Evolutionary conservation across 2,329 filamentous ascomycete genomes (phyloP).

Genomic region (Myriosclerotinia scirpicola): DNA sequence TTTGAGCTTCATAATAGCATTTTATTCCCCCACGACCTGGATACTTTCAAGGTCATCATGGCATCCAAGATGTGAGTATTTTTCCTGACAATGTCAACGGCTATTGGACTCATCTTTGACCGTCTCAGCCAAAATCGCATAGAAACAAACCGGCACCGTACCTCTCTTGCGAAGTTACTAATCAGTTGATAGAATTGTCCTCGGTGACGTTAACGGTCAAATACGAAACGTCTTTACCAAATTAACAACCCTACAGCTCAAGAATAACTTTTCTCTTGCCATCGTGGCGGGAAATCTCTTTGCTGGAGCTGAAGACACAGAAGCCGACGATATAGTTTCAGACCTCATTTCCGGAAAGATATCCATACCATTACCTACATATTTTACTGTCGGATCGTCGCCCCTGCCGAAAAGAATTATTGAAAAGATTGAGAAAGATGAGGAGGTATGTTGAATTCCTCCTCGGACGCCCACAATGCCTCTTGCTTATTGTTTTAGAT

Average conservation of each 20-base stretch:
- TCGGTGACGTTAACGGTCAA: conserved; percentile 80
- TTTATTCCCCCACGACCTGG: neutral
- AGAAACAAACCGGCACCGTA: neutral
- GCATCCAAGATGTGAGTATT: conserved; percentile 27
- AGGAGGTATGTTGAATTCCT: conserved; percentile 47
- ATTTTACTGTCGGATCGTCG: conserved; percentile 79
- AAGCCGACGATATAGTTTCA: conserved; percentile 58
- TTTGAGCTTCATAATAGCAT: neutral
- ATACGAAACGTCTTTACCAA: conserved; percentile 77
- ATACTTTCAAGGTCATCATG: neutral
- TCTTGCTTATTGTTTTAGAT: conserved; percentile 48
- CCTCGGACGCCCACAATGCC: conserved; percentile 14
- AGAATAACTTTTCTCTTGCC: conserved; percentile 85
- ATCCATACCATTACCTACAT: conserved; percentile 75
- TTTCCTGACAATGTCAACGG: no score
- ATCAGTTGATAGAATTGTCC: conserved; percentile 49
- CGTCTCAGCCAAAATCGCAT: neutral
- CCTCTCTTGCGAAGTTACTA: conserved; percentile 19
- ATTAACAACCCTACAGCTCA: conserved; percentile 74
- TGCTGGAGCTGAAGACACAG: conserved; percentile 59
- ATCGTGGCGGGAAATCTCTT: conserved; percentile 86
- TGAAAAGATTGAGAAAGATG: conserved; percentile 70
- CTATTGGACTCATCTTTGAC: neutral
- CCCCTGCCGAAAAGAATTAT: conserved; percentile 70
- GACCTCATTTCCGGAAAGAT: conserved; percentile 73